phyloP scores from a whole-genome alignment of 768 basidiomycete genomes.

The Lanmaoa pseudosensibilis region DNA sequence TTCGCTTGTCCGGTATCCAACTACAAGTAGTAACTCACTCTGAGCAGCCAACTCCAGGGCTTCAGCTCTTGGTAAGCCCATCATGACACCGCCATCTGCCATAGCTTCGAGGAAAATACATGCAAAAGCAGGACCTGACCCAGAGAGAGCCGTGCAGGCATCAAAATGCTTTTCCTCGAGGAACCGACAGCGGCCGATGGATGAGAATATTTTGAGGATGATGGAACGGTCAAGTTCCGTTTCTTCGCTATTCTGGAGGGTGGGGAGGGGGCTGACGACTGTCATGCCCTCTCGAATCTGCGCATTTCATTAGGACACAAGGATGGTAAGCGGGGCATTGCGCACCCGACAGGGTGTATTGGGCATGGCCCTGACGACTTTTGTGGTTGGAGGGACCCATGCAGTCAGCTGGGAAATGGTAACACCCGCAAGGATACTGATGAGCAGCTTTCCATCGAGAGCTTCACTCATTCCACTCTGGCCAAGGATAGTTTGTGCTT shows the following conservation, averaged over 20 bases:
- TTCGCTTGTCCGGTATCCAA: not conserved
- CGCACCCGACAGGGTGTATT: conserved; percentile 94
- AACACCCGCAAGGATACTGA: conserved; percentile 97
- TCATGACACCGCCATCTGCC: conserved; percentile 99
- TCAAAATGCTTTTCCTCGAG: conserved; percentile 99
- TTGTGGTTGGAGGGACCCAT: conserved; percentile 76
- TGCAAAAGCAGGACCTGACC: conserved; percentile 95
- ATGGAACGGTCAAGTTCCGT: conserved; percentile 66
- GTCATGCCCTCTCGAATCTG: conserved; percentile 99
- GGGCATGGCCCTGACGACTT: conserved; percentile 95
- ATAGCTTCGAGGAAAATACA: conserved; percentile 97
- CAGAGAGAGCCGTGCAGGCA: conserved; percentile 94
- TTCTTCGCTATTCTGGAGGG: conserved; percentile 37
- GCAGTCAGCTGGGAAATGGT: conserved; percentile 77
- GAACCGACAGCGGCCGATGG: conserved; percentile 94
- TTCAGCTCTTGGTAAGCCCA: conserved; percentile 93
- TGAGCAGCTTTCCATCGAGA: conserved; percentile 84
- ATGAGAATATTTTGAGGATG: conserved; percentile 92
- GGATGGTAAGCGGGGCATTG: not conserved
- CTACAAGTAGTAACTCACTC: conserved; percentile 51
- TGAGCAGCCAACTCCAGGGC: conserved; percentile 95
- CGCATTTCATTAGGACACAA: not conserved
- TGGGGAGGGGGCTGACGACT: conserved; percentile 74
- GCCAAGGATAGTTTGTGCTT: conserved; percentile 70
- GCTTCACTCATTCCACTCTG: conserved; percentile 80